These are phyloP conservation scores for Metschnikowia rubicola DNA, from an alignment of 805 yeast genomes.

Conservation along the genomic window DNA sequence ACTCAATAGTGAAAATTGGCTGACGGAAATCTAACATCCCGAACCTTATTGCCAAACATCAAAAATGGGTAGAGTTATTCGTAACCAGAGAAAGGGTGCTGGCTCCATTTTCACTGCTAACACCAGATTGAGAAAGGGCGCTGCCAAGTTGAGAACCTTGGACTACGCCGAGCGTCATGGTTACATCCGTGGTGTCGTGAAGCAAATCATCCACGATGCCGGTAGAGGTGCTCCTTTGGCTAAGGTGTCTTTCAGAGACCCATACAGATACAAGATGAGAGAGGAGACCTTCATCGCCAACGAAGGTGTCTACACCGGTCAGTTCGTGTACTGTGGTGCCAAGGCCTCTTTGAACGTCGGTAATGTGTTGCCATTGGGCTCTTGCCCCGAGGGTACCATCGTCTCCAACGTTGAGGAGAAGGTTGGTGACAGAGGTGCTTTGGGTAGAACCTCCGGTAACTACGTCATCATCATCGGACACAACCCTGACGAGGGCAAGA, in stretches of 20 bases:
- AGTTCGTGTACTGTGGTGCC: conserved; percentile 98
- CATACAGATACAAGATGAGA: conserved; percentile 97
- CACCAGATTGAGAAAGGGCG: conserved; percentile 99
- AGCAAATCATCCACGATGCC: conserved; percentile 98
- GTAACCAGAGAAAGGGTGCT: conserved; percentile 99
- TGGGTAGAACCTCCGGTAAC: conserved; percentile 99
- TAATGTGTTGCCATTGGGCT: conserved; percentile 93
- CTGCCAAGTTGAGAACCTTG: conserved; percentile 98
- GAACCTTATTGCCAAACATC: conserved; percentile 17
- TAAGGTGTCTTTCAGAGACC: conserved; percentile 81
- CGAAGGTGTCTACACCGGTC: conserved; percentile 99
- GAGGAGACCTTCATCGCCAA: conserved; percentile 98
- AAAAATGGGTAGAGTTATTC: conserved; percentile 90
- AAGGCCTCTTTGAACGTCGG: conserved; percentile 96
- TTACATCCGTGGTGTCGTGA: conserved; percentile 98
- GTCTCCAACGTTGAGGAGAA: conserved; percentile 97
- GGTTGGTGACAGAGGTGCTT: conserved; percentile 99
- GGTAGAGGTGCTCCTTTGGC: conserved; percentile 99
- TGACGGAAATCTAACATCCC: conserved; percentile 8
- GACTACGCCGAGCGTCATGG: conserved; percentile 99
- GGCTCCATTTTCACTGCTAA: conserved; percentile 99
- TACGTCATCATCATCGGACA: conserved; percentile 98
- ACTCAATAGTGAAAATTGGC: conserved; percentile 8
- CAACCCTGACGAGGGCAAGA: conserved; percentile 98
- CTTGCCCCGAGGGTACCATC: conserved; percentile 99